These are phyloP conservation scores for Spencermartinsiella europaea DNA, from an alignment of 805 yeast species.

Conservation along the genomic window DNA sequence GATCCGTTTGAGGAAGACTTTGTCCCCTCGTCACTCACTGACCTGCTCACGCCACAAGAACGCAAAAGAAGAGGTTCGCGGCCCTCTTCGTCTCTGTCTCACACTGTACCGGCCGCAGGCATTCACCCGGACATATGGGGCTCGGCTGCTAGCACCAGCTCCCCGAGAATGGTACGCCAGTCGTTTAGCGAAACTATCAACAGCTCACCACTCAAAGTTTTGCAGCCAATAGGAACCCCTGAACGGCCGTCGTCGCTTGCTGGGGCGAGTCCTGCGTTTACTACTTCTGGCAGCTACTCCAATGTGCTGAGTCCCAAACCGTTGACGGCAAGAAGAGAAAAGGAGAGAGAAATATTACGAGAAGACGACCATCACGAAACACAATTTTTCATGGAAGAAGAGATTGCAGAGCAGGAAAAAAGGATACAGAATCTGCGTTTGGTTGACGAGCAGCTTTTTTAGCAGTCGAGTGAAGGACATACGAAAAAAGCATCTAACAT, in stretches of 20 bases:
- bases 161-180: neutral
- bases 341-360: neutral
- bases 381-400: conserved; percentile 24
- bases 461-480: neutral
- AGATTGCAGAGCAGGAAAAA: conserved; percentile 7
- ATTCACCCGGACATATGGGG: neutral
- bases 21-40: conserved; percentile 77
- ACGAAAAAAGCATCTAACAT: no score
- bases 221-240: conserved; percentile 20
- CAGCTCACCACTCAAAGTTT: conserved; percentile 7
- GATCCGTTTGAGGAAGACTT: conserved; percentile 62
- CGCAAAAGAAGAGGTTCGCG: conserved; percentile 42
- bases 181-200: neutral
- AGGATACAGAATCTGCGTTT: conserved; percentile 1
- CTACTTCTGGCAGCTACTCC: neutral
- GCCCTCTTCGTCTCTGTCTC: neutral
- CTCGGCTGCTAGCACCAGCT: neutral
- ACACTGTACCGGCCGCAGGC: neutral
- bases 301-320: conserved; percentile 2
- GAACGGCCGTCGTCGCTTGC: conserved; percentile 10
- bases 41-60: conserved; percentile 77
- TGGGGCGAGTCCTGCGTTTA: conserved; percentile 3
- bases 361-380: conserved; percentile 15
- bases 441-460: neutral
- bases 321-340: conserved; percentile 9